Percentiles rank a stretch among this genome's conserved stretches.
phyloP scores from a whole-genome alignment of 2,329 filamentous ascomycete genomes.

The Sclerotinia subarctica region DNA sequence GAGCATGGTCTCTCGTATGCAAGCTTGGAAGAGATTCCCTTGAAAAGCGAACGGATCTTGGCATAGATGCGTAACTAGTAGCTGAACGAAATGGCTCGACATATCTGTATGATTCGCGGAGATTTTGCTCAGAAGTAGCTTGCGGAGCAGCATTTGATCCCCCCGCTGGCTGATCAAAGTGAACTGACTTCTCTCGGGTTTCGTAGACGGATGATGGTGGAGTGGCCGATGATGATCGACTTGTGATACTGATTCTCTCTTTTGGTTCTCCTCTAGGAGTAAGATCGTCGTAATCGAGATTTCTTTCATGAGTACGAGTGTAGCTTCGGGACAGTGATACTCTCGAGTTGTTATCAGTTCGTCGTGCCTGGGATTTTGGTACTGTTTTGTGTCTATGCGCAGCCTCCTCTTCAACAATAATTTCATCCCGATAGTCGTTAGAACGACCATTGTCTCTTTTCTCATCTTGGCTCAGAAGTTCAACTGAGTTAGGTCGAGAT shows the following conservation, averaged over 20 bases:
- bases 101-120: neutral
- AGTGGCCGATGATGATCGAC: neutral
- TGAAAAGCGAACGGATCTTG: neutral
- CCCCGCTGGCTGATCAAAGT: neutral
- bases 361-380: neutral
- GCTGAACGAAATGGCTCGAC: neutral
- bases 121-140: neutral
- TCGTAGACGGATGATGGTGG: neutral
- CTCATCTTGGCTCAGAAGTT: neutral
- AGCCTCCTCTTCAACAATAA: slow-evolving; percentile 2
- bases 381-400: too few relatives aligned
- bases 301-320: neutral
- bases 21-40: slow-evolving; percentile 3
- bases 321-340: neutral
- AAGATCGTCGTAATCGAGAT: neutral
- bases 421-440: neutral
- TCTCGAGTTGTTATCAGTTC: neutral
- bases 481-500: neutral
- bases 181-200: neutral
- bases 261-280: neutral
- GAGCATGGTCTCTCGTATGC: neutral
- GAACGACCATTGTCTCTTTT: neutral
- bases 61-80: neutral
- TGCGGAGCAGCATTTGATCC: neutral
- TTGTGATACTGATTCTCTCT: neutral